Conservation (phyloP, 2,329 filamentous ascomycete species). For the Plectosphaerella cucumerina region DNA sequence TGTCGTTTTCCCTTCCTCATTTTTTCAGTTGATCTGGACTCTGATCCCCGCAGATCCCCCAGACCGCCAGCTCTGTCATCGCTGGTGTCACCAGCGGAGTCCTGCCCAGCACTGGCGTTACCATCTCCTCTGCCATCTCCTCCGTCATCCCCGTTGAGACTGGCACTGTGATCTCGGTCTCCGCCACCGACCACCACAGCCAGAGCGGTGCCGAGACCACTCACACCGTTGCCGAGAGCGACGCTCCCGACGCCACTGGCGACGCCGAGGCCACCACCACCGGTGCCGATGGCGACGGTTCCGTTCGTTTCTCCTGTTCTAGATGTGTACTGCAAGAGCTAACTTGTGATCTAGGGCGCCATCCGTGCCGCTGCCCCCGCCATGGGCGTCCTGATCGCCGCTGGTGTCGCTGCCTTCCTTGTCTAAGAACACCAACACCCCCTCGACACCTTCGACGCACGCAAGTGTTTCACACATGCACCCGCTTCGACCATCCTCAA, state of each 20-base stretch:
- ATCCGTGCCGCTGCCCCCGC: slow-evolving; percentile 36
- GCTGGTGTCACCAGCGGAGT: slow-evolving; percentile 30
- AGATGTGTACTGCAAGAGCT: too few species aligned
- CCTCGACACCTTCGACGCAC: not conserved
- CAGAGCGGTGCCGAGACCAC: slow-evolving; percentile 1
- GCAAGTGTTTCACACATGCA: not conserved
- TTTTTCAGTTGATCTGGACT: not conserved
- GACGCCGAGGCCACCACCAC: slow-evolving; percentile 5
- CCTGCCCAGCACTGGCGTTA: slow-evolving; percentile 30
- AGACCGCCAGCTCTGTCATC: slow-evolving; percentile 10
- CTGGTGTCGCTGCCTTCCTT: slow-evolving; percentile 43
- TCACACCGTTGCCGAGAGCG: slow-evolving; percentile 9
- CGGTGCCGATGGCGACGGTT: slow-evolving; percentile 1
- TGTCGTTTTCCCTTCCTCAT: not conserved
- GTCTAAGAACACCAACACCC: slow-evolving; percentile 29
- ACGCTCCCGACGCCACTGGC: slow-evolving; percentile 9
- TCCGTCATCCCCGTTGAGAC: slow-evolving; percentile 20
- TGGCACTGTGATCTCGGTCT: slow-evolving; percentile 19
- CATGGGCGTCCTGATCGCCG: slow-evolving; percentile 41
- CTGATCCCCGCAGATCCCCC: not conserved
- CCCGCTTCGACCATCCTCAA: not conserved
- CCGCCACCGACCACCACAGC: slow-evolving; percentile 8
- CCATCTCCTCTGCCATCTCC: slow-evolving; percentile 21
- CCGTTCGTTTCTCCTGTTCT: not conserved
- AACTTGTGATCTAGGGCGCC: slow-evolving; percentile 2